Percentiles rank a stretch among this genome's conserved stretches.
phyloP scores from a whole-genome alignment of 2,329 filamentous ascomycete species.

The Calonectria hongkongensis region DNA sequence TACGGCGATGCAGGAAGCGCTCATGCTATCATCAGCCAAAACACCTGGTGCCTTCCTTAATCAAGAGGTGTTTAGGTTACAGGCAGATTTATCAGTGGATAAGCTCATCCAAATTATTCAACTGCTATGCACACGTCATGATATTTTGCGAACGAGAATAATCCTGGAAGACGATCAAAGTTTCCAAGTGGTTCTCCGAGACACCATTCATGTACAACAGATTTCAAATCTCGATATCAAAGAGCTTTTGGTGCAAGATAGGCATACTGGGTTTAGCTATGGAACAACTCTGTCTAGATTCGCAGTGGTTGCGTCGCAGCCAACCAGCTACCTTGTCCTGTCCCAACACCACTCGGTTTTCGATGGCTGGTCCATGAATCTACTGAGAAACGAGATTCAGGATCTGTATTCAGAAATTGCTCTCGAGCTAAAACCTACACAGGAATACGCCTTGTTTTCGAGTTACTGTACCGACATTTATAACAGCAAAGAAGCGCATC shows the following conservation, averaged over 20 bases:
- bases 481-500: neutral
- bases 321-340: neutral
- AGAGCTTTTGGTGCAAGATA: neutral
- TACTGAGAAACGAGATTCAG: neutral
- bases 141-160: neutral
- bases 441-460: neutral
- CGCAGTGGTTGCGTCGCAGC: neutral
- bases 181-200: neutral
- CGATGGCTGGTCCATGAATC: neutral
- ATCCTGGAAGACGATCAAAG: neutral
- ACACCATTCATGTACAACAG: neutral
- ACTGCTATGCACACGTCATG: neutral
- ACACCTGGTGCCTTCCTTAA: neutral
- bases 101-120: neutral
- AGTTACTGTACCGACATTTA: neutral
- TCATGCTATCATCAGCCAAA: conserved; percentile 9
- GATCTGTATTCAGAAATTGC: neutral
- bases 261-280: neutral
- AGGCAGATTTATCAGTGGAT: neutral
- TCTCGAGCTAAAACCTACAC: neutral
- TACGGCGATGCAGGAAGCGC: neutral
- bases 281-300: neutral
- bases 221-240: neutral
- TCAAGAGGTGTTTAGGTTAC: neutral
- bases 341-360: neutral